phyloP scores from a whole-genome alignment of 345 rosid species.

The Eutrema yunnanense region DNA sequence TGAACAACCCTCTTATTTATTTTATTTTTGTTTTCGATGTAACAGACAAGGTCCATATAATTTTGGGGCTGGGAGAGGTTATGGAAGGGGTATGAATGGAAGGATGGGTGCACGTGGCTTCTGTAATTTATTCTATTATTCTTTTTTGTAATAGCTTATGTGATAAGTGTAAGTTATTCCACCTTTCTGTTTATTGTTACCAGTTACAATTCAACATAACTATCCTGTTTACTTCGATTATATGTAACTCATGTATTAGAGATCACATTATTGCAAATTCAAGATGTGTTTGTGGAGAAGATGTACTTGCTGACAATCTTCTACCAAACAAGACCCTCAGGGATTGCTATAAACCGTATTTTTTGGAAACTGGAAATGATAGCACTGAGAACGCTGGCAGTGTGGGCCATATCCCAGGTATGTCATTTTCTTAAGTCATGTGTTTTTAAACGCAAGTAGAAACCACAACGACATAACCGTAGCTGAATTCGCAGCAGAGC shows the following conservation, averaged over 20 bases:
- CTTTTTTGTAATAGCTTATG: slow-evolving; percentile 66
- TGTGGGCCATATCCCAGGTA: slow-evolving; percentile 83
- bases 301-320: slow-evolving; percentile 91
- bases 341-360: slow-evolving; percentile 85
- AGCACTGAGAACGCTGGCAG: slow-evolving; percentile 86
- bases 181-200: neutral
- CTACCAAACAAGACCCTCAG: slow-evolving; percentile 92
- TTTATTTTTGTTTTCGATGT: slow-evolving; percentile 3
- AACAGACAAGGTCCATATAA: slow-evolving; percentile 80
- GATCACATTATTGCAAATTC: slow-evolving; percentile 70
- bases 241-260: slow-evolving; percentile 63
- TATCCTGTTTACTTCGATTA: neutral
- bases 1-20: neutral
- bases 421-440: slow-evolving; percentile 3
- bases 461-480: slow-evolving; percentile 39
- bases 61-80: slow-evolving; percentile 92
- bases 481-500: slow-evolving; percentile 59
- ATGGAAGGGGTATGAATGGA: slow-evolving; percentile 88
- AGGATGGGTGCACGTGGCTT: slow-evolving; percentile 96
- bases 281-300: slow-evolving; percentile 88
- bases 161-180: slow-evolving; percentile 57
- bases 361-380: slow-evolving; percentile 78
- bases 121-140: slow-evolving; percentile 38
- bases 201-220: neutral
- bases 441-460: slow-evolving; percentile 5